Conservation (phyloP, 306 rosid genomes). For the Dryas octopetala region DNA sequence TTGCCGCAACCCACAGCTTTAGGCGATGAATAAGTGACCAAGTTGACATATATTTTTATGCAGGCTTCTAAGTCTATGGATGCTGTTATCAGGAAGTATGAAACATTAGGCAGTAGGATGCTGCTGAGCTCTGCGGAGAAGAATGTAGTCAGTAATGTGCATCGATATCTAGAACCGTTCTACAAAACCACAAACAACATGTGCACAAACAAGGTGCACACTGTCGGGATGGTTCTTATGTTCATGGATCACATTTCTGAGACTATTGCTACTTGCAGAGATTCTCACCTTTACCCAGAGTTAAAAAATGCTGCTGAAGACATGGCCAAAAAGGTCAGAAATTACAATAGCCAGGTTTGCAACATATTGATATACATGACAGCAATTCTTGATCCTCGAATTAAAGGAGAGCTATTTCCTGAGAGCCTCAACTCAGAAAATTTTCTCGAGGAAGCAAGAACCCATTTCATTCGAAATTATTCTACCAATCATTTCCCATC, state of each 20-base stretch:
- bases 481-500: slow-evolving; percentile 69
- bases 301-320: slow-evolving; percentile 84
- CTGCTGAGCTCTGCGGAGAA: slow-evolving; percentile 67
- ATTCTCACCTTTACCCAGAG: slow-evolving; percentile 79
- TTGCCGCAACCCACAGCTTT: not conserved
- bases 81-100: slow-evolving; percentile 70
- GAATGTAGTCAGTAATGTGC: slow-evolving; percentile 62
- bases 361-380: slow-evolving; percentile 85
- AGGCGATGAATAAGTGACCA: not conserved
- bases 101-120: slow-evolving; percentile 65
- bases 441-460: slow-evolving; percentile 80
- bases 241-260: slow-evolving; percentile 99
- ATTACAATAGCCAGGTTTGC: slow-evolving; percentile 71
- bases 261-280: slow-evolving; percentile 72
- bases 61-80: slow-evolving; percentile 90
- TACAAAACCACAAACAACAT: slow-evolving; percentile 90
- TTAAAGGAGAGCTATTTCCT: slow-evolving; percentile 89
- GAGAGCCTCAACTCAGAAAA: slow-evolving; percentile 68
- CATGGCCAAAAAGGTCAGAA: slow-evolving; percentile 80
- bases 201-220: slow-evolving; percentile 83
- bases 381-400: slow-evolving; percentile 92
- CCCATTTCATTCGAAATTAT: slow-evolving; percentile 76
- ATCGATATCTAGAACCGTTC: slow-evolving; percentile 87
- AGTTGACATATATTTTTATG: slow-evolving; percentile 25
- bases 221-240: slow-evolving; percentile 84